Percentiles rank a stretch among this genome's conserved stretches.
These are phyloP conservation scores for Dothistroma pini DNA, from an alignment of 2,329 filamentous ascomycete species.

Conservation along the genomic window DNA sequence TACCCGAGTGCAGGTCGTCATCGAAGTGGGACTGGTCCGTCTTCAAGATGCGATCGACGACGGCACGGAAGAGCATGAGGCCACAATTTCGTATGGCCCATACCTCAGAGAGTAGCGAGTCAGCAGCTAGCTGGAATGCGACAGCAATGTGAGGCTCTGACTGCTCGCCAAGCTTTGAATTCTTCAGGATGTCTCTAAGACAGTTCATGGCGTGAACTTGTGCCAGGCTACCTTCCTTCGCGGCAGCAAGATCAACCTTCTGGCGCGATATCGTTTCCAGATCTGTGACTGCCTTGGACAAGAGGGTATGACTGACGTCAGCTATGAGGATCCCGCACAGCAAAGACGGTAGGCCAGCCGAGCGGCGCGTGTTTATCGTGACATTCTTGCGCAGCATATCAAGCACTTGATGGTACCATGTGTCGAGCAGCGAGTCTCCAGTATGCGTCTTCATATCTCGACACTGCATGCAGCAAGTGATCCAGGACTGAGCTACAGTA, in stretches of 20 bases:
- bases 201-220: slow-evolving; percentile 97
- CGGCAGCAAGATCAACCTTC: slow-evolving; percentile 26
- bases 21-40: slow-evolving; percentile 64
- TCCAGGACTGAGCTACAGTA: slow-evolving; percentile 85
- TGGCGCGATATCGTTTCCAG: slow-evolving; percentile 56
- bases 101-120: slow-evolving; percentile 72
- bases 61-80: slow-evolving; percentile 78
- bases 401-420: slow-evolving; percentile 60
- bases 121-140: slow-evolving; percentile 74
- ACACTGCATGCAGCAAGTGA: slow-evolving; percentile 68
- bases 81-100: slow-evolving; percentile 97
- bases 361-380: slow-evolving; percentile 78
- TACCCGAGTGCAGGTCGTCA: slow-evolving; percentile 44
- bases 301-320: slow-evolving; percentile 53
- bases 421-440: slow-evolving; percentile 51
- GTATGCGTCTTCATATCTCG: slow-evolving; percentile 46
- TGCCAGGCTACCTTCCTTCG: slow-evolving; percentile 60
- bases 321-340: slow-evolving; percentile 76
- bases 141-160: slow-evolving; percentile 71
- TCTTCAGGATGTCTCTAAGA: slow-evolving; percentile 86
- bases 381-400: slow-evolving; percentile 54
- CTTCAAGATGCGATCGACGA: slow-evolving; percentile 75
- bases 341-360: slow-evolving; percentile 84
- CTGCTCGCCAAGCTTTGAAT: slow-evolving; percentile 66
- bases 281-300: slow-evolving; percentile 61